Evolutionary conservation across 768 basidiomycete genomes (phyloP), one percentile per base, ranked within the genome.

Genomic region (Hygrocybe punicea): DNA sequence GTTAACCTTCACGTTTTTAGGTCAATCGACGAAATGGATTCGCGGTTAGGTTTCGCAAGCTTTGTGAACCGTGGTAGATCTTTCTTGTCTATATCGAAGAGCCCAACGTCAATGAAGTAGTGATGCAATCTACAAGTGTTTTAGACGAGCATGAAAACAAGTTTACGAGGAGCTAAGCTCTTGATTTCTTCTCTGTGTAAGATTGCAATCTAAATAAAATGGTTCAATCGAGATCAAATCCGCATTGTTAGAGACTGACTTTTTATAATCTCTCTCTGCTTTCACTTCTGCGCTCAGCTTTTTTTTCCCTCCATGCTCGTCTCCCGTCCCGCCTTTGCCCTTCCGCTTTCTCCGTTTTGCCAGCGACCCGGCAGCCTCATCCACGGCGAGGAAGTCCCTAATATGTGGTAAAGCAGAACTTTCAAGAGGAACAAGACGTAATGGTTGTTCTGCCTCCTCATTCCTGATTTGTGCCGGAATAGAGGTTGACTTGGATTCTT

Each of bases 371-470:
- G 80, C 82, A 14, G 82, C 86, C 37, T 83, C 77, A 60, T 93
- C 89, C 76, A 89, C 82, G 6, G 85, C 87, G 37, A 98, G 73
- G 58, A 97, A 79, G 25, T 91, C 89, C 51, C 83, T 82, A 68
- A 96, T 89, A 14, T 91, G 93, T 34, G 91, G 90, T 16, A 95
- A 64, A 6, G 84, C 81, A 21, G 91, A 92, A n/a, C 90, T 87
- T 51, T 80, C 76, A 14, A 98, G 81, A 5, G 91, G 90, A 25
- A 78, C 81, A 9, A 97, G 81, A 37, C 86, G 84, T 60, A 76
- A 75, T 16, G 71, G 76, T 25, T 74, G 81, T 40, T 71, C 73
- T 53, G 67, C 75, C 25, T 69, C 74, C 36, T 63, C 68, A 53
- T 48, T 57, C n/a, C 51, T 64, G 53, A 52, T 64, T 34, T 56